Conservation (phyloP, 768 basidiomycete species). For the Phylloporus sp. region DNA sequence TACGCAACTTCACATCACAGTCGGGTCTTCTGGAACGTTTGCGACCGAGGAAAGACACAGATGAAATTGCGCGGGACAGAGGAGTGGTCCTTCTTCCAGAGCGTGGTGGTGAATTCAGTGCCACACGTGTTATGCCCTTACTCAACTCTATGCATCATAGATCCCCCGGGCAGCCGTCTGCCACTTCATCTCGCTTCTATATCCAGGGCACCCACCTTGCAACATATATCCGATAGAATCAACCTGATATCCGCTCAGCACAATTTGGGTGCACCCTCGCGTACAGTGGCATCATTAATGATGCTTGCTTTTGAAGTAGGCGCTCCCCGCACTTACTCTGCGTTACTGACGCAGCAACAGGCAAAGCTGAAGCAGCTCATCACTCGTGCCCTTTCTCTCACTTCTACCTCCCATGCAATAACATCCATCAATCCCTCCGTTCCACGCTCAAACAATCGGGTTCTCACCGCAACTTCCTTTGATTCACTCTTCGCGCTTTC, state of each 20-base stretch:
- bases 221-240: slow-evolving; percentile 75
- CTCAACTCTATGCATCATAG: slow-evolving; percentile 31
- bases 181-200: slow-evolving; percentile 72
- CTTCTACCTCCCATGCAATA: slow-evolving; percentile 71
- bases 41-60: slow-evolving; percentile 46
- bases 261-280: slow-evolving; percentile 57
- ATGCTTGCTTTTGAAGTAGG: slow-evolving; percentile 75
- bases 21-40: slow-evolving; percentile 41
- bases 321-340: slow-evolving; percentile 5
- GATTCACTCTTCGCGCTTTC: slow-evolving; percentile 75
- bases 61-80: slow-evolving; percentile 70
- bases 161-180: slow-evolving; percentile 66
- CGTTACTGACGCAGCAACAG: slow-evolving; percentile 32
- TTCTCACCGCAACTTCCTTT: slow-evolving; percentile 68
- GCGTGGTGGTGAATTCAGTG: slow-evolving; percentile 49
- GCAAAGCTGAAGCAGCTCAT: slow-evolving; percentile 83
- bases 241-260: slow-evolving; percentile 81
- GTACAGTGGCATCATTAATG: slow-evolving; percentile 63
- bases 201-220: slow-evolving; percentile 67
- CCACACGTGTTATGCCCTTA: neutral
- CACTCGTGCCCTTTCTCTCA: slow-evolving; percentile 73
- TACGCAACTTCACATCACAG: slow-evolving; percentile 49
- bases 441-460: slow-evolving; percentile 34
- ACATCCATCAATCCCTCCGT: slow-evolving; percentile 66
- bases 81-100: slow-evolving; percentile 63